Evolutionary conservation across 2,329 filamentous ascomycete genomes (phyloP).

Genomic region (Botrytis medusae): DNA sequence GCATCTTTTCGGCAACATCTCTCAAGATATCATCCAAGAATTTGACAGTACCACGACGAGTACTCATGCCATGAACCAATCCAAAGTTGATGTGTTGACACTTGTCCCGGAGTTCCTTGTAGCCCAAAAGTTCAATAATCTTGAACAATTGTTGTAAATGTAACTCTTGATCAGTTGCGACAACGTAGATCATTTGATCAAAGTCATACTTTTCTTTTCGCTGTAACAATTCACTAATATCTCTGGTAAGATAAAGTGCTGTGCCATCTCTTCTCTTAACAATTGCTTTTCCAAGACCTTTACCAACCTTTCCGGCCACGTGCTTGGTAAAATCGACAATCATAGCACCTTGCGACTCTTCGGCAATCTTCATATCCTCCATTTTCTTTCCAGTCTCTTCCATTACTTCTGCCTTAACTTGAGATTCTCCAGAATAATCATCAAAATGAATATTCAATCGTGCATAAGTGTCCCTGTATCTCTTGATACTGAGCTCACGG

Average conservation of each 20-base stretch:
- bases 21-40: constrained; percentile 70
- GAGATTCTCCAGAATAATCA: constrained; percentile 71
- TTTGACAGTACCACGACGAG: constrained; percentile 71
- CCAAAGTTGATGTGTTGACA: constrained; percentile 77
- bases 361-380: constrained; percentile 62
- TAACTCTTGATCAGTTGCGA: constrained; percentile 69
- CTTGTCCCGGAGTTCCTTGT: constrained; percentile 65
- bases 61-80: constrained; percentile 69
- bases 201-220: constrained; percentile 64
- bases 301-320: constrained; percentile 63
- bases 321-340: constrained; percentile 72
- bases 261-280: constrained; percentile 74
- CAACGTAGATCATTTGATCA: constrained; percentile 79
- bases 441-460: constrained; percentile 72
- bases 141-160: constrained; percentile 76
- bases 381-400: constrained; percentile 60
- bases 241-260: constrained; percentile 74
- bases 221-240: constrained; percentile 72
- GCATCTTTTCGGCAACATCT: constrained; percentile 91
- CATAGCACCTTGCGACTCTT: constrained; percentile 70
- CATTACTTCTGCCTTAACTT: constrained; percentile 68
- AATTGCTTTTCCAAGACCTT: constrained; percentile 68
- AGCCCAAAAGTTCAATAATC: constrained; percentile 70
- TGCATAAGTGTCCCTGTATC: constrained; percentile 67
- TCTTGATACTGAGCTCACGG: constrained; percentile 64